phyloP scores from a whole-genome alignment of 2,329 filamentous ascomycete genomes.

The Phaeophleospora eucalypticola region DNA sequence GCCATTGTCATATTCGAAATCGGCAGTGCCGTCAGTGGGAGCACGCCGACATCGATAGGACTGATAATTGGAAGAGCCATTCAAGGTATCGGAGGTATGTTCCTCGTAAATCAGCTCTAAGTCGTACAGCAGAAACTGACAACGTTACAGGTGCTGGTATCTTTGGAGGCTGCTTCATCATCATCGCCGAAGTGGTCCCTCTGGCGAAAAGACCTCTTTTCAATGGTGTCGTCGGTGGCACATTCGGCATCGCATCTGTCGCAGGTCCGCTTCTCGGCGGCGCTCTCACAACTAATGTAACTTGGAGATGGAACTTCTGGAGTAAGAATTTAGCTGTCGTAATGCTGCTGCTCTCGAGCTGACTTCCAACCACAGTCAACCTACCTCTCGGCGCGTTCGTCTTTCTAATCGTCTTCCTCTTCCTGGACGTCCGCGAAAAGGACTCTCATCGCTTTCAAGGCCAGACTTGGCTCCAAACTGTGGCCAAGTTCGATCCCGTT shows the following conservation, averaged over 20 bases:
- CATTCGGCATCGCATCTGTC: constrained; percentile 42
- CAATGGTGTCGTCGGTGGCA: constrained; percentile 32
- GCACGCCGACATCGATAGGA: constrained; percentile 44
- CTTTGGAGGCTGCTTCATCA: constrained; percentile 36
- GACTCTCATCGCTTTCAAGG: not conserved
- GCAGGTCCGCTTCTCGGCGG: constrained; percentile 52
- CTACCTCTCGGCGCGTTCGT: constrained; percentile 41
- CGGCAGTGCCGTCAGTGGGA: constrained; percentile 47
- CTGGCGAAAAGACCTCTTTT: constrained; percentile 32
- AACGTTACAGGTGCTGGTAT: too few species aligned
- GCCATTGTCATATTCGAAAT: constrained; percentile 49
- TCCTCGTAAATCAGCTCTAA: too few species aligned
- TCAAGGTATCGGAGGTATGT: constrained; percentile 51
- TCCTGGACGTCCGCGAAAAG: constrained; percentile 22
- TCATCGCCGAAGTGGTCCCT: constrained; percentile 15
- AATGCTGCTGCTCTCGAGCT: too few species aligned
- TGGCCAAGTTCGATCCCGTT: constrained; percentile 38
- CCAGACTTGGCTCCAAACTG: too few species aligned
- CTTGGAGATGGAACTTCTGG: constrained; percentile 50
- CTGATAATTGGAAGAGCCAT: constrained; percentile 52
- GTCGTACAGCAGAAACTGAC: too few species aligned
- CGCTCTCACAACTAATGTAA: constrained; percentile 41
- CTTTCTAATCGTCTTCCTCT: constrained; percentile 36
- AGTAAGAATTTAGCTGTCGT: not conserved
- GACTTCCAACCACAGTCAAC: constrained; percentile 33